Conservation (phyloP, 257 asterid species). For the Phtheirospermum japonicum region DNA sequence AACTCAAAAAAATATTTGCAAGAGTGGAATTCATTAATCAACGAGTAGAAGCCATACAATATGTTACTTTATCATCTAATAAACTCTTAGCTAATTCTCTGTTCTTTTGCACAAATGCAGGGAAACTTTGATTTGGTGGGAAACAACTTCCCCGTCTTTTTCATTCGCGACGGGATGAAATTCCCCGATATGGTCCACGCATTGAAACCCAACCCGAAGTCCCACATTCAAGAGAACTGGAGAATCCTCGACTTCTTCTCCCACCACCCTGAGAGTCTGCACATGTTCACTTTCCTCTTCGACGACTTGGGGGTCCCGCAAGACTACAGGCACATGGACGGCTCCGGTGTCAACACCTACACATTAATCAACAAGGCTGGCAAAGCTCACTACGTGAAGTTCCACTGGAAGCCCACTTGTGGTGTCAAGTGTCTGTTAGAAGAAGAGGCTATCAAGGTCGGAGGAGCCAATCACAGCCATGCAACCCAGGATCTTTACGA, state of each 20-base stretch:
- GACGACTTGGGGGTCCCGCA: conserved; percentile 98
- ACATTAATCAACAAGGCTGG: conserved; percentile 87
- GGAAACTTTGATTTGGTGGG: conserved; percentile 97
- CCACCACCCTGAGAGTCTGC: conserved; percentile 88
- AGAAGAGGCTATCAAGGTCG: conserved; percentile 75
- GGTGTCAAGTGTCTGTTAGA: conserved; percentile 84
- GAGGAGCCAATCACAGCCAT: conserved; percentile 93
- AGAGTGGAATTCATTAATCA: not conserved
- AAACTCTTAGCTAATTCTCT: not conserved
- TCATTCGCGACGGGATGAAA: conserved; percentile 87
- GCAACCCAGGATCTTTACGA: conserved; percentile 95
- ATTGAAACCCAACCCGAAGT: conserved; percentile 85
- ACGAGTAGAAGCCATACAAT: not conserved
- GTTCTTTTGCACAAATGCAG: conserved; percentile 37
- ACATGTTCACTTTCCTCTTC: conserved; percentile 78
- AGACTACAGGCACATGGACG: no score
- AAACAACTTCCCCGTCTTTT: conserved; percentile 93
- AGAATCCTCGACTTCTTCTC: conserved; percentile 87
- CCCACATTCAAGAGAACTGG: conserved; percentile 97
- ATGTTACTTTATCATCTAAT: not conserved
- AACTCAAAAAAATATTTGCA: no score
- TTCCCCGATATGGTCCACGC: conserved; percentile 92
- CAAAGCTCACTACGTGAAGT: conserved; percentile 79
- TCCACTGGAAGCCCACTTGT: conserved; percentile 99
- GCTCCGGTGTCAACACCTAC: conserved; percentile 87